phyloP scores from a whole-genome alignment of 164 flowering plant genomes.

The Stephania cephalantha region DNA sequence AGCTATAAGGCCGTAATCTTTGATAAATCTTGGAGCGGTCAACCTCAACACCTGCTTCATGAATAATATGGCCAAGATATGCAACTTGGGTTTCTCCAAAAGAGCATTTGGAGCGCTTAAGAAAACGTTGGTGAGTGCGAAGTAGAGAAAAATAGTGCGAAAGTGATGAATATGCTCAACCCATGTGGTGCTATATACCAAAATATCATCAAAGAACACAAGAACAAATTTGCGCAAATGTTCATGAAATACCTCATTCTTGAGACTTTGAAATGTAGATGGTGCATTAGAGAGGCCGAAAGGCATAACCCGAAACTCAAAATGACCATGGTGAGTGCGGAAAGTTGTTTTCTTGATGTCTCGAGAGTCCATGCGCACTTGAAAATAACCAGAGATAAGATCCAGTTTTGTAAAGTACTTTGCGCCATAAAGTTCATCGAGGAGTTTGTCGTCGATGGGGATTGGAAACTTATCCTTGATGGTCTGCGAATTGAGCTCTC shows the following conservation, averaged over 20 bases:
- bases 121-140: background rate
- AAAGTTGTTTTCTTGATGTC: background rate
- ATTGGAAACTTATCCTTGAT: background rate
- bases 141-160: too few relatives aligned
- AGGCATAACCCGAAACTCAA: constrained; percentile 1
- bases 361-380: background rate
- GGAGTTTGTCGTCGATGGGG: background rate
- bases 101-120: background rate
- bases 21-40: background rate
- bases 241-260: constrained; percentile 6
- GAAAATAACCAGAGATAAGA: background rate
- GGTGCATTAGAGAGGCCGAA: constrained; percentile 2
- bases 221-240: background rate
- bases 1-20: constrained; percentile 1
- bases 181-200: background rate
- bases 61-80: background rate
- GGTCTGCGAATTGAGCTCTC: background rate
- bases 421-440: background rate
- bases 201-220: background rate
- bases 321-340: background rate
- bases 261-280: constrained; percentile 6
- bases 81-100: background rate
- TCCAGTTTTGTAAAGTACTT: background rate
- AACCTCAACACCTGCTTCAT: too few relatives aligned
- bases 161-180: background rate